These are phyloP conservation scores for Fusarium vanettenii DNA, from an alignment of 2,329 filamentous ascomycete species.

Conservation along the genomic window DNA sequence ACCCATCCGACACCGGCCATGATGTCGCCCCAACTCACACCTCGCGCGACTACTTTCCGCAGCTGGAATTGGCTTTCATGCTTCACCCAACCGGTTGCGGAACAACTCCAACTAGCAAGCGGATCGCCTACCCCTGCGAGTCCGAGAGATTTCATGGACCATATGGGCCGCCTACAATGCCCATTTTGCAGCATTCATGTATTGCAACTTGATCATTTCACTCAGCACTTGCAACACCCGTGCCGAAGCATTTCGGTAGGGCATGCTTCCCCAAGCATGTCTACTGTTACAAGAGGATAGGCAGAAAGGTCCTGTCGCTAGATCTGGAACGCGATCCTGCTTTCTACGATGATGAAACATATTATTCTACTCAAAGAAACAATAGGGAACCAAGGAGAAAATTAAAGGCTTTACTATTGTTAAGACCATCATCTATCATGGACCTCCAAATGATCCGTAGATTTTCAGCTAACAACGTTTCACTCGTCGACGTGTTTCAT, in stretches of 20 bases:
- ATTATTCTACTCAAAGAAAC: not conserved
- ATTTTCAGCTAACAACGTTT: not conserved
- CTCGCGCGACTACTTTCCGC: not conserved
- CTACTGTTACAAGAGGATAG: not conserved
- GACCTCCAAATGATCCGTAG: not conserved
- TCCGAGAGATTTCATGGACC: constrained; percentile 12
- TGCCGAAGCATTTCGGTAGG: not conserved
- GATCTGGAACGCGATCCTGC: too few species aligned
- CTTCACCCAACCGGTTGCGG: not conserved
- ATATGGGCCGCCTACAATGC: constrained; percentile 2
- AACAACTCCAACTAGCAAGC: not conserved
- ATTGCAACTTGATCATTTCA: not conserved
- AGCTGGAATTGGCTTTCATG: not conserved
- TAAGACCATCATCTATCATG: not conserved
- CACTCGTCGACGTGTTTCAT: not conserved
- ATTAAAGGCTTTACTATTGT: not conserved
- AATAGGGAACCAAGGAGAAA: not conserved
- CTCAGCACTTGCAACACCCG: constrained; percentile 4
- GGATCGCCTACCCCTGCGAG: not conserved
- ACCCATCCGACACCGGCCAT: not conserved
- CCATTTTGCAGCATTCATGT: constrained; percentile 11
- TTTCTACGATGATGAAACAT: too few species aligned
- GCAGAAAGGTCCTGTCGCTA: not conserved
- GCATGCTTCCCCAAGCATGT: not conserved
- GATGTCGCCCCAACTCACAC: not conserved